Evolutionary conservation across 1,284 basidiomycete species (phyloP).

Genomic region (Papiliotrema laurentii): DNA sequence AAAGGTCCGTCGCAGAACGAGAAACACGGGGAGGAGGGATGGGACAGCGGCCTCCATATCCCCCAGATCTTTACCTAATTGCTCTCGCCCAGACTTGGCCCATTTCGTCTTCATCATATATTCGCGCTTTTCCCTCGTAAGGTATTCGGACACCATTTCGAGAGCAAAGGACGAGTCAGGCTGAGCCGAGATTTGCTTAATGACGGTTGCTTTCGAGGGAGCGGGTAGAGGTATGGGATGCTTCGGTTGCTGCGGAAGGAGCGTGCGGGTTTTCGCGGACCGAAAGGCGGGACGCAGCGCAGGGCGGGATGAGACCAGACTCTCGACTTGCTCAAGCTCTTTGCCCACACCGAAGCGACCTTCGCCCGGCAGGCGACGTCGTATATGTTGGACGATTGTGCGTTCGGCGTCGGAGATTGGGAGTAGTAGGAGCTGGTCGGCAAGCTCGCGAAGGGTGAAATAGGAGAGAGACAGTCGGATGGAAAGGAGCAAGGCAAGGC

Average conservation of each 20-base stretch:
- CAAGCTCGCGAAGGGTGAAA: slow-evolving; percentile 40
- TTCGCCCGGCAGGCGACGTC: slow-evolving; percentile 38
- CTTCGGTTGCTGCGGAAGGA: slow-evolving; percentile 24
- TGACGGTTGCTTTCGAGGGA: slow-evolving; percentile 39
- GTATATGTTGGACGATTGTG: slow-evolving; percentile 42
- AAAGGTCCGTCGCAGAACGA: slow-evolving; percentile 34
- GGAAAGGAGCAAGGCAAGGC: slow-evolving; percentile 32
- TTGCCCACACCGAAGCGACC: slow-evolving; percentile 42
- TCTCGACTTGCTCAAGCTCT: slow-evolving; percentile 42
- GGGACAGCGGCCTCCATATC: slow-evolving; percentile 43
- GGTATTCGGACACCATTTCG: slow-evolving; percentile 43
- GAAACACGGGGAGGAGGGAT: slow-evolving; percentile 32
- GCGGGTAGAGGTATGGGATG: slow-evolving; percentile 41
- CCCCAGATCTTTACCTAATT: slow-evolving; percentile 41
- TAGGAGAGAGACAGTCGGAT: slow-evolving; percentile 46
- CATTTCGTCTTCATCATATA: slow-evolving; percentile 46
- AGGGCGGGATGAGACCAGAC: slow-evolving; percentile 35
- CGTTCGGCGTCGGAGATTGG: slow-evolving; percentile 39
- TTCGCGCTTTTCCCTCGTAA: slow-evolving; percentile 46
- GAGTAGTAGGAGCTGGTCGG: slow-evolving; percentile 33
- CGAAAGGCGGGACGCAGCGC: slow-evolving; percentile 43
- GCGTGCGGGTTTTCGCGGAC: slow-evolving; percentile 40
- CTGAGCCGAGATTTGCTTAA: slow-evolving; percentile 32
- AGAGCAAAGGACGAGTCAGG: slow-evolving; percentile 33
- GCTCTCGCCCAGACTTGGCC: slow-evolving; percentile 42